A percentile compares a stretch with the other conserved stretches of the same genome.
These are phyloP conservation scores for Plasmodium vivax DNA, from an alignment of 169 alveolate genomes.

Conservation along the genomic window DNA sequence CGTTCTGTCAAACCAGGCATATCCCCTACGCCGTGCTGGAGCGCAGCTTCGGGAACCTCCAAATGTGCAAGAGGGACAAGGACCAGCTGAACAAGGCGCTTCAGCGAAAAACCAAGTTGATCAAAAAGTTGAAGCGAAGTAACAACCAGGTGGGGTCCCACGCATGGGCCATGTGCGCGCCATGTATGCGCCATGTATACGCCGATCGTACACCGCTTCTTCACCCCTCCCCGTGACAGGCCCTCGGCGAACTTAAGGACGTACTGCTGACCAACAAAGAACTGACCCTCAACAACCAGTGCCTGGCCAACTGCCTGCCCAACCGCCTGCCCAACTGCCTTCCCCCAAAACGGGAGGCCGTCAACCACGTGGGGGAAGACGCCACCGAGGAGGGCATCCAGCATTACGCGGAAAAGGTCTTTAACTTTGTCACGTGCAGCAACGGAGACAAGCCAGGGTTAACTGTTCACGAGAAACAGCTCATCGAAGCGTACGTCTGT, in stretches of 20 bases:
- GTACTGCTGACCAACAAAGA: slow-evolving; percentile 21
- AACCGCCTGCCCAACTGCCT: slow-evolving; percentile 1
- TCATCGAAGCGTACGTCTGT: slow-evolving; percentile 61
- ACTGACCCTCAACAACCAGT: slow-evolving; percentile 13
- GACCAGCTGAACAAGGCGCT: neutral
- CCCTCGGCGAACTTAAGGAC: slow-evolving; percentile 17
- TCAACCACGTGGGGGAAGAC: neutral
- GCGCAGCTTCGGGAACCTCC: neutral
- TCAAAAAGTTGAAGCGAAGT: neutral
- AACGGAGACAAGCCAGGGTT: slow-evolving; percentile 22
- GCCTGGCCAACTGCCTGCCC: slow-evolving; percentile 7
- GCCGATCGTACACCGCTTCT: neutral
- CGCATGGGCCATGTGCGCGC: neutral
- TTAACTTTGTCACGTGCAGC: slow-evolving; percentile 4
- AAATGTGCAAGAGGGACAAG: slow-evolving; percentile 1
- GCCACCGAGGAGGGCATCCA: neutral
- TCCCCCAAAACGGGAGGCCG: neutral
- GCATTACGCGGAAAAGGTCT: slow-evolving; percentile 41
- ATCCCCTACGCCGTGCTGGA: slow-evolving; percentile 5
- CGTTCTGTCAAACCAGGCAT: neutral
- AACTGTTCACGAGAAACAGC: slow-evolving; percentile 49
- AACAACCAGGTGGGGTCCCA: slow-evolving; percentile 2
- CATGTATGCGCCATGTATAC: neutral
- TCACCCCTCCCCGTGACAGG: neutral
- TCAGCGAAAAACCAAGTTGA: slow-evolving; percentile 5